Evolutionary conservation across 2,329 filamentous ascomycete species (phyloP), one percentile per base, ranked within the genome.

Genomic region (Penicillium palitans): DNA sequence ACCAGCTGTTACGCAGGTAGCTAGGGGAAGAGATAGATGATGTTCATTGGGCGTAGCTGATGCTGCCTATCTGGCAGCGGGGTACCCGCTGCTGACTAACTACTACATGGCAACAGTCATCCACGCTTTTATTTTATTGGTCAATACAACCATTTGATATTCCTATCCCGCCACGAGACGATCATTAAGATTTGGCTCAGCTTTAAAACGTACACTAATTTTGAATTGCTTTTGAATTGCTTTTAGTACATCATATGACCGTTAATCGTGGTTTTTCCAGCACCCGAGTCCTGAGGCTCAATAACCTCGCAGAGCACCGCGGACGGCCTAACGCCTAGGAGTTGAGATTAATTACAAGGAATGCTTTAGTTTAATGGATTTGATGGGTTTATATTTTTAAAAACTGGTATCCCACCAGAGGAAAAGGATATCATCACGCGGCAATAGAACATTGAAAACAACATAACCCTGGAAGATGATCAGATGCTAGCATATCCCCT

Each of bases 251-350:
- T 41, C 42, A 41, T 21, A 29, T 29, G 21, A n/a, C 39, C 7
- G 4, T 25, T 24, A 33, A 25, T 25, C 13, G 19, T 46, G 25
- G 10, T 8, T 19, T 24, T 40, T 35, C 2, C 12, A 31, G 2
- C 7, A 19, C 25, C 6, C 9, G 21, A 27, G 21, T 37, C 9
- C 50, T 48, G 50, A 49, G 55, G 49, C 55, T 53, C 27, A 58
- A 54, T 24, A 27, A 29, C 31, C n/a, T 42, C 17, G 7, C 17
- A 19, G 35, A 7, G 41, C 49, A 53, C 35, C 17, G 19, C 41
- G 45, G 31, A 27, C 12, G 15, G 17, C 17, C 17, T 2, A 9
- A 35, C 13, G 37, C 21, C 3, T 17, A 35, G 15, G 10, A 45
- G 8, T 44, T 9, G 6, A 15, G 33, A 17, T 6, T 12, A 12